A percentile compares a stretch with the other conserved stretches of the same genome.
phyloP scores from a whole-genome alignment of 139 green algal genomes.

The Astrephomene gubernaculifera region DNA sequence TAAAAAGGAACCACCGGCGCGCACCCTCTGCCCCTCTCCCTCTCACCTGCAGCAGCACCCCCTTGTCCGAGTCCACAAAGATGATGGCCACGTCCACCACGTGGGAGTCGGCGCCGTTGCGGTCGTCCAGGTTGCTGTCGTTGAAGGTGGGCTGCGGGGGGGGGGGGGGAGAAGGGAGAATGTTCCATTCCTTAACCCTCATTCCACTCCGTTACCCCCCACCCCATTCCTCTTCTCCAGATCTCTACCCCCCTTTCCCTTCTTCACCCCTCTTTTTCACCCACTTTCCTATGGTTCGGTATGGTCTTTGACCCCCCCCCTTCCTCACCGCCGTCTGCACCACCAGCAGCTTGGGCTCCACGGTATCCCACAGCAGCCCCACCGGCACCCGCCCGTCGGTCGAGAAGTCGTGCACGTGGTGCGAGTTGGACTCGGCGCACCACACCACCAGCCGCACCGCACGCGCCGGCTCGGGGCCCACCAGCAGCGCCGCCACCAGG shows the following conservation, averaged over 20 bases:
- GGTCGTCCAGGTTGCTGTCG: conserved; percentile 7
- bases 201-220: not conserved
- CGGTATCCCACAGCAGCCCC: conserved; percentile 63
- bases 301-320: too few relatives aligned
- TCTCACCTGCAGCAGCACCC: conserved; percentile 60
- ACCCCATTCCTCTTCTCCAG: too few relatives aligned
- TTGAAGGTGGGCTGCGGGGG: conserved; percentile 27
- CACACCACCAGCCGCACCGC: conserved; percentile 60
- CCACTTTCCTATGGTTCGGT: too few relatives aligned
- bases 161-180: not conserved
- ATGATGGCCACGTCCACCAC: conserved; percentile 62
- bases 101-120: not conserved
- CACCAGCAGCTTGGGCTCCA: conserved; percentile 69
- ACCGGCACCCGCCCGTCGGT: conserved; percentile 48
- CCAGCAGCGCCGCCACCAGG: conserved; percentile 60
- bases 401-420: conserved; percentile 38
- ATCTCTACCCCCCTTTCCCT: too few relatives aligned
- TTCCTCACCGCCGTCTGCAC: conserved; percentile 55
- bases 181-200: not conserved
- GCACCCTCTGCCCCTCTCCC: not conserved
- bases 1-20: too few relatives aligned
- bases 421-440: conserved; percentile 53
- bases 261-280: not conserved
- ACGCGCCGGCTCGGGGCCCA: conserved; percentile 19
- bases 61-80: conserved; percentile 66